phyloP scores from a whole-genome alignment of 2,329 filamentous ascomycete genomes.

The Penicillium janthinellum region DNA sequence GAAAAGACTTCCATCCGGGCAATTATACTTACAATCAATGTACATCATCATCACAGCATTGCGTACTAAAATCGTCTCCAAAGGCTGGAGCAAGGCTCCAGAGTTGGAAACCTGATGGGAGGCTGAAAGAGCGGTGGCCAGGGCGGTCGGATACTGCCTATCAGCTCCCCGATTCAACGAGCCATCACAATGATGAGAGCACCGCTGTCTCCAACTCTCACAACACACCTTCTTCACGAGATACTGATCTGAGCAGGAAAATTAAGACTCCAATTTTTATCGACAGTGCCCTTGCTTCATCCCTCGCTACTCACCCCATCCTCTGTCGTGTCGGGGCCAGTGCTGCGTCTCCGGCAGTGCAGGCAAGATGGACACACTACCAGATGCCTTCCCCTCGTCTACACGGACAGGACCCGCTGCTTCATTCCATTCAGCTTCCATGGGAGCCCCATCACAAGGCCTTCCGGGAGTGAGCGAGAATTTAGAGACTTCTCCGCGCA shows the following conservation, averaged over 20 bases:
- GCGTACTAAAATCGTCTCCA: too few species aligned
- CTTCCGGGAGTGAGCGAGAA: conserved; percentile 6
- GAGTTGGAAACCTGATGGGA: not conserved
- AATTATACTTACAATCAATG: too few species aligned
- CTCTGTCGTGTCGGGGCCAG: conserved; percentile 1
- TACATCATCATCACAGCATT: too few species aligned
- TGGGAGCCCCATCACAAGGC: not conserved
- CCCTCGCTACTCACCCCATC: not conserved
- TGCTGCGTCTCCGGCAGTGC: conserved; percentile 2
- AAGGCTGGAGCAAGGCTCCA: too few species aligned
- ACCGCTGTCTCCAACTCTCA: not conserved
- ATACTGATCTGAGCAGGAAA: not conserved
- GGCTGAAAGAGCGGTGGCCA: conserved; percentile 11
- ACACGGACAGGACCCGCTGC: conserved; percentile 14
- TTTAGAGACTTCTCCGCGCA: conserved; percentile 8
- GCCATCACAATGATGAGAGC: conserved; percentile 18
- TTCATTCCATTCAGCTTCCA: conserved; percentile 12
- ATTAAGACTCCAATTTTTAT: not conserved
- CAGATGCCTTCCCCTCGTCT: conserved; percentile 30
- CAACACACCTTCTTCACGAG: not conserved
- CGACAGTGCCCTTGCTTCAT: not conserved
- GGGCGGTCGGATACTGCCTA: conserved; percentile 19
- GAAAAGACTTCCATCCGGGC: too few species aligned
- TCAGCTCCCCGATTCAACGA: conserved; percentile 3
- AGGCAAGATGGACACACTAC: conserved; percentile 28